phyloP scores from a whole-genome alignment of 345 rosid species.

The Citropsis articulata region DNA sequence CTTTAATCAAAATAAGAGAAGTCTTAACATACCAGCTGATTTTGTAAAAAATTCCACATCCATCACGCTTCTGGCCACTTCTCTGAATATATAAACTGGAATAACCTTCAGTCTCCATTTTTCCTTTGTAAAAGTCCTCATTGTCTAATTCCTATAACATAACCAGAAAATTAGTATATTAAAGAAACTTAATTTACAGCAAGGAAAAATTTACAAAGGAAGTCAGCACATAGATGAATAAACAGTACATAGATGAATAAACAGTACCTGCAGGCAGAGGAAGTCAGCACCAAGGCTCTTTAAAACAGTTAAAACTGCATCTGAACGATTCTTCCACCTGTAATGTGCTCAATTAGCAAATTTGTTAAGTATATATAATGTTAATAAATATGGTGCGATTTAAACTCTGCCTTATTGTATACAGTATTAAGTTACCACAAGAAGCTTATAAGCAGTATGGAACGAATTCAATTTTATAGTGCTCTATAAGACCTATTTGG shows the following conservation, averaged over 20 bases:
- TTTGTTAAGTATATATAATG: not conserved
- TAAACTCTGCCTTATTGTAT: not conserved
- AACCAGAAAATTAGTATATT: constrained; percentile 5
- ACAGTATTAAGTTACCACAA: not conserved
- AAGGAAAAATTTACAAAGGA: not conserved
- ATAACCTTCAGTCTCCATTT: constrained; percentile 64
- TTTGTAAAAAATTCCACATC: constrained; percentile 86
- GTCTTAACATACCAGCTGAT: constrained; percentile 47
- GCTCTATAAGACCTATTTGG: no score
- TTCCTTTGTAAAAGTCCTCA: constrained; percentile 65
- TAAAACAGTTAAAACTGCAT: constrained; percentile 60
- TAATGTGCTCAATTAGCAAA: constrained; percentile 14
- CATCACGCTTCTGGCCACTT: constrained; percentile 84
- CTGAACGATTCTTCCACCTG: constrained; percentile 92
- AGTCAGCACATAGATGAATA: not conserved
- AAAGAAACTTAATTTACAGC: no score
- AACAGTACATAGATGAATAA: not conserved
- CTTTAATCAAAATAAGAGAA: not conserved
- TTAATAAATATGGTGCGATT: not conserved
- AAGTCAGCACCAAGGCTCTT: constrained; percentile 61
- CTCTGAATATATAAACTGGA: constrained; percentile 76
- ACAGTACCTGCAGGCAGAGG: constrained; percentile 77
- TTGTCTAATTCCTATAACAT: constrained; percentile 74
- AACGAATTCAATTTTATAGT: no score
- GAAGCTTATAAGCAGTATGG: not conserved